phyloP scores from a whole-genome alignment of 306 rosid species.

The Rubus parviflorus region DNA sequence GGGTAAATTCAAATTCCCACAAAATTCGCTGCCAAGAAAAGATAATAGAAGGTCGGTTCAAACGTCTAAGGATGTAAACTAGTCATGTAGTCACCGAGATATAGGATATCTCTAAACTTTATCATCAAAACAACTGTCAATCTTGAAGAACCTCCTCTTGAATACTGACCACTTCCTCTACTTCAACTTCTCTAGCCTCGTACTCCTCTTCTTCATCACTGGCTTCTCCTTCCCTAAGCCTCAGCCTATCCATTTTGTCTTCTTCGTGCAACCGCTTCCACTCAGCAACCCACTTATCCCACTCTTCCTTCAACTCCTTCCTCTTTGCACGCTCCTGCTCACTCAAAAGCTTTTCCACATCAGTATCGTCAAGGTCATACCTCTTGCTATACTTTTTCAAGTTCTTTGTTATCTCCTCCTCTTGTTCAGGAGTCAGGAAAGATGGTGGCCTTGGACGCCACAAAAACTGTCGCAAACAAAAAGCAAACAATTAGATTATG shows the following conservation, averaged over 20 bases:
- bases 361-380: slow-evolving; percentile 89
- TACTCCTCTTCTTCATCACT: slow-evolving; percentile 95
- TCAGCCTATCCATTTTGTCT: slow-evolving; percentile 41
- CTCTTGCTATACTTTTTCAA: slow-evolving; percentile 91
- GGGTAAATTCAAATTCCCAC: neutral
- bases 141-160: slow-evolving; percentile 59
- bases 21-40: neutral
- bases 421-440: slow-evolving; percentile 72
- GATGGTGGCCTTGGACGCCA: slow-evolving; percentile 95
- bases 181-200: slow-evolving; percentile 83
- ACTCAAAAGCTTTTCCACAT: slow-evolving; percentile 66
- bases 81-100: neutral
- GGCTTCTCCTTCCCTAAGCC: slow-evolving; percentile 80
- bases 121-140: neutral
- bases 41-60: neutral
- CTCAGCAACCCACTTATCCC: slow-evolving; percentile 76
- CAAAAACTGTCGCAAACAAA: slow-evolving; percentile 45
- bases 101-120: neutral
- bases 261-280: slow-evolving; percentile 73
- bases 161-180: slow-evolving; percentile 62
- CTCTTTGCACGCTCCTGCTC: slow-evolving; percentile 92
- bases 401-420: slow-evolving; percentile 86
- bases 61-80: neutral
- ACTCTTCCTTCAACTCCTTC: slow-evolving; percentile 71
- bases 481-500: neutral